These are phyloP conservation scores for Physcomitrium patens DNA, from an alignment of 225 moss, liverwort and hornwort genomes.

Conservation along the genomic window DNA sequence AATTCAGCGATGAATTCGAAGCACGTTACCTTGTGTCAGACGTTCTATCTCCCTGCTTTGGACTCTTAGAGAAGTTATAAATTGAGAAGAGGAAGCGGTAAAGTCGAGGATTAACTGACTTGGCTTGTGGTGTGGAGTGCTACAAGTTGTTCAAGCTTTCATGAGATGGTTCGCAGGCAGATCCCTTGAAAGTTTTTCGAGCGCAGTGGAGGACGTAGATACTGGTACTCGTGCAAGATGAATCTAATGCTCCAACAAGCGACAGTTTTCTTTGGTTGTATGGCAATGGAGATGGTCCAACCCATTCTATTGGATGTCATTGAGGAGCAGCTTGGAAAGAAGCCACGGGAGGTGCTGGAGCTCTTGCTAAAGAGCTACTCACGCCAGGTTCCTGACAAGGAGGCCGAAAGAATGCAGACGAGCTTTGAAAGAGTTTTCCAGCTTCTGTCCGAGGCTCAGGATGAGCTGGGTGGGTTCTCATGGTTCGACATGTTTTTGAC, in stretches of 20 bases:
- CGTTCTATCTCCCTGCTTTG: too few species aligned
- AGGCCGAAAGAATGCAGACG: not conserved
- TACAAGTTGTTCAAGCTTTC: too few species aligned
- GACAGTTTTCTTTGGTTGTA: slow-evolving; percentile 26
- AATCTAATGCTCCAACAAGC: slow-evolving; percentile 26
- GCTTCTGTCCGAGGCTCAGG: slow-evolving; percentile 28
- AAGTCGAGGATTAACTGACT: too few species aligned
- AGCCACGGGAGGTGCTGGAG: slow-evolving; percentile 31
- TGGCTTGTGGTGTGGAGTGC: too few species aligned
- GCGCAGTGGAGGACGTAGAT: too few species aligned
- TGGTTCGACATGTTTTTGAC: slow-evolving; percentile 37
- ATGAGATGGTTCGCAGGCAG: too few species aligned
- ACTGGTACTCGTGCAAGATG: not conserved
- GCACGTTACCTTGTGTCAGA: too few species aligned
- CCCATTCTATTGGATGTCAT: slow-evolving; percentile 34
- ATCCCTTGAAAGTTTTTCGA: too few species aligned
- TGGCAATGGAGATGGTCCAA: slow-evolving; percentile 28
- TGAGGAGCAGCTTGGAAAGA: slow-evolving; percentile 32
- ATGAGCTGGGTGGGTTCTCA: slow-evolving; percentile 31
- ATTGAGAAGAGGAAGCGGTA: too few species aligned
- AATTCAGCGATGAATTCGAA: too few species aligned
- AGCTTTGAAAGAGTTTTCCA: slow-evolving; percentile 29
- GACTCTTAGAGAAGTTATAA: too few species aligned
- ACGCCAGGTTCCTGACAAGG: slow-evolving; percentile 1
- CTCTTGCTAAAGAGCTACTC: slow-evolving; percentile 23